Percentiles rank a stretch among this genome's conserved stretches.
phyloP scores from a whole-genome alignment of 768 basidiomycete genomes.

The Tricholoma flavovirens region DNA sequence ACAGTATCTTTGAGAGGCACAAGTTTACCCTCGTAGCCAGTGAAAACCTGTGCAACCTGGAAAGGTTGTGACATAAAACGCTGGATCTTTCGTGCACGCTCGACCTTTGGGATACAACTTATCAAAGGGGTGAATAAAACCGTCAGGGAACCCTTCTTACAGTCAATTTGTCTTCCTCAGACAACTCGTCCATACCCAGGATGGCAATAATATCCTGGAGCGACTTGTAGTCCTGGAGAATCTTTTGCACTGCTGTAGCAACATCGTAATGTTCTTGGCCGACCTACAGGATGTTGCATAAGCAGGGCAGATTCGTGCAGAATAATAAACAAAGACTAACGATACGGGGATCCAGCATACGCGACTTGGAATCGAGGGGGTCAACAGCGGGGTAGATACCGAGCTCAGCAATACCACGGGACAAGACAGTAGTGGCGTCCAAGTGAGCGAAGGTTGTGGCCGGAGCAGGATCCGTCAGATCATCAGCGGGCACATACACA shows the following conservation, averaged over 20 bases:
- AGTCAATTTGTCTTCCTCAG: slow-evolving; percentile 99
- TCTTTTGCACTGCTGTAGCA: slow-evolving; percentile 96
- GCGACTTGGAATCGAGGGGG: slow-evolving; percentile 98
- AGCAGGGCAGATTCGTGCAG: not conserved
- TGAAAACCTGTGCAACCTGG: slow-evolving; percentile 99
- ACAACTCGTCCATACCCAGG: slow-evolving; percentile 99
- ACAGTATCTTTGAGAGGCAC: slow-evolving; percentile 95
- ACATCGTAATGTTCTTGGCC: slow-evolving; percentile 93
- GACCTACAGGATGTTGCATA: slow-evolving; percentile 36
- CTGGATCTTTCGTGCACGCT: slow-evolving; percentile 97
- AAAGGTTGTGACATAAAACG: slow-evolving; percentile 99
- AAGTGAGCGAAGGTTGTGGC: slow-evolving; percentile 99
- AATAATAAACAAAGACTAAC: slow-evolving; percentile 38
- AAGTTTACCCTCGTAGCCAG: slow-evolving; percentile 97
- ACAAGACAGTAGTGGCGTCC: slow-evolving; percentile 99
- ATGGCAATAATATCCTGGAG: slow-evolving; percentile 99
- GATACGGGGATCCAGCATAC: slow-evolving; percentile 99
- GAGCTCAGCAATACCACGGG: slow-evolving; percentile 97
- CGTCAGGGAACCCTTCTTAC: slow-evolving; percentile 39
- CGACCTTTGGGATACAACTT: slow-evolving; percentile 50
- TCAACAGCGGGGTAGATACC: slow-evolving; percentile 99
- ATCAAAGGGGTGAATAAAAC: not conserved
- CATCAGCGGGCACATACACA: slow-evolving; percentile 99
- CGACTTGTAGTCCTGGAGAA: slow-evolving; percentile 94
- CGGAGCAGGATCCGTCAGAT: slow-evolving; percentile 99